phyloP scores from a whole-genome alignment of 1,139 yeast genomes.

The Blastobotrys elegans region DNA sequence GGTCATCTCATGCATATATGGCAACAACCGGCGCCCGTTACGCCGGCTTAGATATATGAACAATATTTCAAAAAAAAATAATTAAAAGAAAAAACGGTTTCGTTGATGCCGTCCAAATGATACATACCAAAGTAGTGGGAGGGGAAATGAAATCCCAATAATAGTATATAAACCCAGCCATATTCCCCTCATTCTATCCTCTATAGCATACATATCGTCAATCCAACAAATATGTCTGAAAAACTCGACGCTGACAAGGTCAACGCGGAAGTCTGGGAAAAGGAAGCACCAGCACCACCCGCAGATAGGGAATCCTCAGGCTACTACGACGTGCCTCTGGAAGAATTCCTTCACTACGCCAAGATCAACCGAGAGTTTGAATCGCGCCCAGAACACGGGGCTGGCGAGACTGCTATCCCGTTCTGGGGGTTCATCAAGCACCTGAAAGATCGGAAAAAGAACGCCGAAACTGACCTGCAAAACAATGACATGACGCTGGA shows the following conservation, averaged over 20 bases:
- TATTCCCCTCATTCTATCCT: neutral
- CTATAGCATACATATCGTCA: neutral
- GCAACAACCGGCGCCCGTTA: too few species aligned
- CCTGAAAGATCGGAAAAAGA: conserved; percentile 9
- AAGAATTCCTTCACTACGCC: conserved; percentile 33
- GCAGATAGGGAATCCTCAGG: conserved; percentile 10
- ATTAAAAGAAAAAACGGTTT: too few species aligned
- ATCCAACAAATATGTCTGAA: neutral
- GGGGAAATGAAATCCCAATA: too few species aligned
- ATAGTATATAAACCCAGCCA: neutral
- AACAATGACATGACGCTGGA: conserved; percentile 16
- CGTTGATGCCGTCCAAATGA: too few species aligned
- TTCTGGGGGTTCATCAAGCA: conserved; percentile 15
- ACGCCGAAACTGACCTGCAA: neutral
- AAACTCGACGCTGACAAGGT: conserved; percentile 3
- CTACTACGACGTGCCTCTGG: conserved; percentile 28
- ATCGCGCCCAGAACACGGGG: conserved; percentile 17
- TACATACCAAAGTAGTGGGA: too few species aligned
- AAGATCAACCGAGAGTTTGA: conserved; percentile 31
- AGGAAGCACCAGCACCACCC: conserved; percentile 5
- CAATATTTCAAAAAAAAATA: too few species aligned
- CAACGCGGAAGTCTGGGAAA: conserved; percentile 9
- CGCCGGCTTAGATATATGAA: too few species aligned
- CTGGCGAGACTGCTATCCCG: conserved; percentile 23
- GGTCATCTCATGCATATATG: too few species aligned